A percentile compares a stretch with the other conserved stretches of the same genome.
Conservation (phyloP, 2,329 filamentous ascomycete genomes). For the Talaromyces pinophilus region DNA sequence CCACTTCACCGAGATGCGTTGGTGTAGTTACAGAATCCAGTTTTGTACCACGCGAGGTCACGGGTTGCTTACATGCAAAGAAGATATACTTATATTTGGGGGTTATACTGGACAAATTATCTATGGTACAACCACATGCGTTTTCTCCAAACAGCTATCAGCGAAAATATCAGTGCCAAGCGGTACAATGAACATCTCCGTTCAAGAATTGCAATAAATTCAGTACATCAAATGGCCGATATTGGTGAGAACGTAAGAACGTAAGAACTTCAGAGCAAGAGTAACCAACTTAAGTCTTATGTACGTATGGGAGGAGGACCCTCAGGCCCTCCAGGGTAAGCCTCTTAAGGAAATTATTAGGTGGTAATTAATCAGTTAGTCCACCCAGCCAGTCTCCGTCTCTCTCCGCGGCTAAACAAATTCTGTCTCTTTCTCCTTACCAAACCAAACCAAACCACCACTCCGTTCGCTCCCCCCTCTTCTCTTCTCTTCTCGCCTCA, state of each 20-base stretch:
- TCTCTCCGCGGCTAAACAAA: conserved; percentile 22
- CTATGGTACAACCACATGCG: neutral
- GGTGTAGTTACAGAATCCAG: neutral
- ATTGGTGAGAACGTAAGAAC: neutral
- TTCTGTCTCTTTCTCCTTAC: conserved; percentile 19
- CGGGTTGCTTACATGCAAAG: neutral
- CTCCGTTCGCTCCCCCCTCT: conserved; percentile 9
- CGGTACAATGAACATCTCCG: neutral
- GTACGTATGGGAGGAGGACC: neutral
- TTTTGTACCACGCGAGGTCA: neutral
- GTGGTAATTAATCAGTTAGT: conserved; percentile 10
- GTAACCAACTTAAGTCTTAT: neutral
- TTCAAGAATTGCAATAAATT: neutral
- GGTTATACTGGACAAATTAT: neutral
- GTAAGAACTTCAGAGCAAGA: neutral
- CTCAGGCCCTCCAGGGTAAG: neutral
- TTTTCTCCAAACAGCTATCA: neutral
- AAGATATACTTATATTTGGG: neutral
- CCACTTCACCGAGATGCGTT: conserved; percentile 12
- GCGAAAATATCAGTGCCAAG: neutral
- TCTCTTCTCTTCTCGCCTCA: conserved; percentile 18
- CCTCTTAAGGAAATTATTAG: neutral
- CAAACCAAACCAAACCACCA: neutral
- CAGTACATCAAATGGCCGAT: neutral
- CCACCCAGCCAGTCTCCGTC: conserved; percentile 12